Percentiles rank a stretch among this genome's conserved stretches.
Conservation (phyloP, 192 early-diverging fungal species). For the Linnemannia exigua region DNA sequence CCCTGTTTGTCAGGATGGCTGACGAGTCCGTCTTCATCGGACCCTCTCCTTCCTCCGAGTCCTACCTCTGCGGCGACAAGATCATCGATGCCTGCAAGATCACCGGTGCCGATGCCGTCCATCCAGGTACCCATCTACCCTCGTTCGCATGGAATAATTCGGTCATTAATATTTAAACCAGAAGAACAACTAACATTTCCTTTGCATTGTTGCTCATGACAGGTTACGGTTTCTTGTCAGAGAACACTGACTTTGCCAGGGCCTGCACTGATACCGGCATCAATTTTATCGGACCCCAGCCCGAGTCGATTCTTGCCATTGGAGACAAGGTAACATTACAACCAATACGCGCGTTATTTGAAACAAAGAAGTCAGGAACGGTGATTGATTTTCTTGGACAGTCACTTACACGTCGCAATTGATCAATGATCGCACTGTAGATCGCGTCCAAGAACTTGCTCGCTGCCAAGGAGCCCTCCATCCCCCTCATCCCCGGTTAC, state of each 20-base stretch:
- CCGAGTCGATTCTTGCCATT: conserved; percentile 70
- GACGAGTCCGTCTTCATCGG: conserved; percentile 72
- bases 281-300: conserved; percentile 69
- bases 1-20: conserved; percentile 66
- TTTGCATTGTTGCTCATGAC: not conserved
- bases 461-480: conserved; percentile 63
- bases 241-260: conserved; percentile 71
- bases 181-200: conserved; percentile 1
- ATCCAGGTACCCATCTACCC: conserved; percentile 56
- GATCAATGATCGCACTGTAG: no score
- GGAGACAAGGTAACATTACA: conserved; percentile 64
- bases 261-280: conserved; percentile 62
- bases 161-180: not conserved
- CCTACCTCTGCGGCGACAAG: conserved; percentile 67
- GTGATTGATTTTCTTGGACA: not conserved
- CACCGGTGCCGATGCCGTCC: conserved; percentile 70
- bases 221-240: conserved; percentile 75
- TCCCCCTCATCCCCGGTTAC: conserved; percentile 77
- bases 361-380: not conserved
- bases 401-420: not conserved
- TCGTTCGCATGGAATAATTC: not conserved
- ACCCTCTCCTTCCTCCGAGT: conserved; percentile 64
- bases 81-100: conserved; percentile 63
- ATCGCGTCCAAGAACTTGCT: conserved; percentile 71
- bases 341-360: not conserved